phyloP scores from a whole-genome alignment of 2,329 filamentous ascomycete species.

The Venturia asperata region DNA sequence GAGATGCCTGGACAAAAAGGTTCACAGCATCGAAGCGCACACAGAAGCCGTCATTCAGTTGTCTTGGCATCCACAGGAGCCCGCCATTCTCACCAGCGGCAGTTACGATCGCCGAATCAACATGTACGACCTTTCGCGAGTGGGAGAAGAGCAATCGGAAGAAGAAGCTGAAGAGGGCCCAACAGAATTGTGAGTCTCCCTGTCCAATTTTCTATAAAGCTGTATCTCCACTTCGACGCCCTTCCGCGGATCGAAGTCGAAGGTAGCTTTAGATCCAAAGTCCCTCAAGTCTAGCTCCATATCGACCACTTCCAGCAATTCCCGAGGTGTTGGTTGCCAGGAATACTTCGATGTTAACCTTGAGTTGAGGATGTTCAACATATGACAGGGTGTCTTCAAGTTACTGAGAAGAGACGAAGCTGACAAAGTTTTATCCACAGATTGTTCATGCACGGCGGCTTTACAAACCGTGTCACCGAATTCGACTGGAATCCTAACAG shows the following conservation, averaged over 20 bases:
- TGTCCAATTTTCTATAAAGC: neutral
- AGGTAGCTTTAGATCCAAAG: too few species aligned
- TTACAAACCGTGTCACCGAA: constrained; percentile 93
- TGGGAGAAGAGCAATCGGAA: constrained; percentile 88
- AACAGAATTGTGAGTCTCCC: constrained; percentile 65
- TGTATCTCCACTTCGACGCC: too few species aligned
- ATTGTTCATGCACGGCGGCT: constrained; percentile 96
- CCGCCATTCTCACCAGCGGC: constrained; percentile 79
- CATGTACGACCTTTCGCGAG: constrained; percentile 90
- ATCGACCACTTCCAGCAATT: neutral
- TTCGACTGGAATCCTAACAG: constrained; percentile 98
- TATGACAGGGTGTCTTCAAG: too few species aligned
- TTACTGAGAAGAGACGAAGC: neutral
- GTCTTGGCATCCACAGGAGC: constrained; percentile 89
- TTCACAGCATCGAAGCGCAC: constrained; percentile 86
- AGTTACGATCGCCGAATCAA: constrained; percentile 90
- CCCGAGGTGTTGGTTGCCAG: constrained; percentile 24
- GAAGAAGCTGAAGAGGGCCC: constrained; percentile 94
- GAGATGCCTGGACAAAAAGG: constrained; percentile 79
- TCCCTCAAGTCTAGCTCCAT: neutral
- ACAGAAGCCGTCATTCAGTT: constrained; percentile 84
- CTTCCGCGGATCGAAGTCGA: too few species aligned
- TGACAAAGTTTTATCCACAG: constrained; percentile 37
- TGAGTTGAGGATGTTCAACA: too few species aligned
- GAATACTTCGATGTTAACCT: neutral